Conservation (phyloP, 2,329 filamentous ascomycete genomes). For the Paecilomyces variotii region DNA sequence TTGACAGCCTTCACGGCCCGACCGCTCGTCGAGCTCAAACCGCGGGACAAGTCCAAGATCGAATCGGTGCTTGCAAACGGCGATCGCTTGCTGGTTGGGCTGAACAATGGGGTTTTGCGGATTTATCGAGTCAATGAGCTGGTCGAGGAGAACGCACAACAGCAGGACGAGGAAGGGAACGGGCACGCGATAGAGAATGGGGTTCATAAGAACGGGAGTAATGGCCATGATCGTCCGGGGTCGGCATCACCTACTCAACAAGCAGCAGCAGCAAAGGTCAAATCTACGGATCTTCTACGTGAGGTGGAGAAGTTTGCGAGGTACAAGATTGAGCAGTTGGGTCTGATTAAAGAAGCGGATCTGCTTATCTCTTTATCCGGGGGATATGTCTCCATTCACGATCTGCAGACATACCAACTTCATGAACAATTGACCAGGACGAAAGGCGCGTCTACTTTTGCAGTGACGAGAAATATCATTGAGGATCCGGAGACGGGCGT, state of each 20-base stretch:
- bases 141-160: conserved; percentile 31
- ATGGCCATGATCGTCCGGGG: conserved; percentile 4
- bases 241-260: conserved; percentile 1
- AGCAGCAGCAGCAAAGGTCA: conserved; percentile 26
- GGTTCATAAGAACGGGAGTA: conserved; percentile 8
- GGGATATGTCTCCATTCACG: conserved; percentile 80
- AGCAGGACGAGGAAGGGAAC: conserved; percentile 17
- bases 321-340: conserved; percentile 84
- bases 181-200: conserved; percentile 8
- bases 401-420: conserved; percentile 74
- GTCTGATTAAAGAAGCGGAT: conserved; percentile 90
- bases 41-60: conserved; percentile 92
- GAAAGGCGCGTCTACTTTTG: conserved; percentile 82
- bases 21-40: conserved; percentile 92
- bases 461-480: conserved; percentile 90
- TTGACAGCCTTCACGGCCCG: conserved; percentile 95
- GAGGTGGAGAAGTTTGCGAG: conserved; percentile 93
- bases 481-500: conserved; percentile 82
- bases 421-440: conserved; percentile 74
- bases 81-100: conserved; percentile 82
- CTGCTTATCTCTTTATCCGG: conserved; percentile 86
- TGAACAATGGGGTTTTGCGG: conserved; percentile 80
- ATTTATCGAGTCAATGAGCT: conserved; percentile 83
- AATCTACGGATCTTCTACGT: conserved; percentile 72
- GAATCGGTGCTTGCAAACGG: conserved; percentile 91